Base-by-base conservation (phyloP, 192 early-diverging fungal genomes). In the Lobosporangium transversale region DNA sequence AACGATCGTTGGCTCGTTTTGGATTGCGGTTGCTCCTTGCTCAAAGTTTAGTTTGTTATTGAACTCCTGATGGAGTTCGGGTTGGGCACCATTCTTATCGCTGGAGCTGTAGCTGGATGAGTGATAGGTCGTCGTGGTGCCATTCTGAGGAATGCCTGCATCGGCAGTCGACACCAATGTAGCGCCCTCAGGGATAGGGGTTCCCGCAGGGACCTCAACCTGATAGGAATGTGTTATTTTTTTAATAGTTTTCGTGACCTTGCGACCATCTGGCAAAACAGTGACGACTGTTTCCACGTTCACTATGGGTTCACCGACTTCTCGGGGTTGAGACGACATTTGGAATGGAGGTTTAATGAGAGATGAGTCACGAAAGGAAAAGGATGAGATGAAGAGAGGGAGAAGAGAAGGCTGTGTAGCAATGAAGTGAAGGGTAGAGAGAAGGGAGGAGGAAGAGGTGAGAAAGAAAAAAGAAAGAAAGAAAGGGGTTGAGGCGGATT, bases 161-260 rank as follows among this genome's bases (percentile, higher is more conserved):
- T 63, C 24, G n/a, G 20, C 40, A 7, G 62, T 66, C 8, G 73
- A 76, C 58, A 76, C 45, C 6, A 67, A 59, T 21, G 29, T 35
- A 0, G 73, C 73, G 23, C 73, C 73, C 29, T 58, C 56, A 11
- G 73, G 73, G 2, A 76, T 51, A 5, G 73, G 73, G 5, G 64
- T 62, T 9, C 73, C 73, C 20, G 73, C 64, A 1, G 73, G 73
- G 33, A 76, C 73, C 58, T 76, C 50, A 52, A 76, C 64, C 59
- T 76, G 73, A 33, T 76, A 66, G 42, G 51, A 50, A 33, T 71
- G 59, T 18, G 69, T 71, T 20, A 58, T 71, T 44, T 63, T 71
- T 35, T 71, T 76, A 45, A 62, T 66, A 5, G 64, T 76, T 65
- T 76, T 76, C 30, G 59, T 76, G 53, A 76, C 73, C 64, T 62